Conservation (phyloP, 257 asterid species). For the Solanum etuberosum region DNA sequence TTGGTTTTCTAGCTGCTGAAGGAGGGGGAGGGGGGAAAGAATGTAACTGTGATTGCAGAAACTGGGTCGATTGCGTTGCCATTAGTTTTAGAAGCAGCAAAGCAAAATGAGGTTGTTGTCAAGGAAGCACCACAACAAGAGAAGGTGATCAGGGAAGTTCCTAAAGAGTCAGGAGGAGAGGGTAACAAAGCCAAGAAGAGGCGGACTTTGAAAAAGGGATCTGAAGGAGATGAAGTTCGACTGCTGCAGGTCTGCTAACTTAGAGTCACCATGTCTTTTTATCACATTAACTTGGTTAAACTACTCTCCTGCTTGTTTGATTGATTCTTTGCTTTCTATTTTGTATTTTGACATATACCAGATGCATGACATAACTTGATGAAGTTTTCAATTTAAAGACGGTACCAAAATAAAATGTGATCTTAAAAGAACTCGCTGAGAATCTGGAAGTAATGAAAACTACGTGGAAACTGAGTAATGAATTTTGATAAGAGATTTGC, state of each 20-base stretch:
- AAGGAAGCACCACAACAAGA: conserved; percentile 7
- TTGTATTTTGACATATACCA: not conserved
- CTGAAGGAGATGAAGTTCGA: conserved; percentile 81
- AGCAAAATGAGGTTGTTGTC: conserved; percentile 9
- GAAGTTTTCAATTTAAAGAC: not conserved
- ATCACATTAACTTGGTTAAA: not conserved
- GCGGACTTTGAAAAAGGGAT: conserved; percentile 52
- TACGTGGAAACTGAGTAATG: not conserved
- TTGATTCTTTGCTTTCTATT: not conserved
- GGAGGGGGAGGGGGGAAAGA: conserved; percentile 60
- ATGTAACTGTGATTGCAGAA: conserved; percentile 39
- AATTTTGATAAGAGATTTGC: not conserved
- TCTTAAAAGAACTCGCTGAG: not conserved
- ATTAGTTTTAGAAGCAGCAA: conserved; percentile 34
- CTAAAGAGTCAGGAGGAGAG: conserved; percentile 33
- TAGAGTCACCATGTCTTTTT: not conserved
- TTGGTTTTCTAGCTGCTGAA: conserved; percentile 42
- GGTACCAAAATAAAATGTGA: not conserved
- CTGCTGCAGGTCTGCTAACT: conserved; percentile 61
- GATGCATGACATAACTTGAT: not conserved
- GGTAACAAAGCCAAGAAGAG: conserved; percentile 26
- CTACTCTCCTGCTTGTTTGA: not conserved
- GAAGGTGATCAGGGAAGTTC: conserved; percentile 52
- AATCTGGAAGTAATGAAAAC: not conserved
- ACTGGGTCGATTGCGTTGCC: conserved; percentile 49